Conservation (phyloP, 768 basidiomycete genomes). For the Mycena metata region DNA sequence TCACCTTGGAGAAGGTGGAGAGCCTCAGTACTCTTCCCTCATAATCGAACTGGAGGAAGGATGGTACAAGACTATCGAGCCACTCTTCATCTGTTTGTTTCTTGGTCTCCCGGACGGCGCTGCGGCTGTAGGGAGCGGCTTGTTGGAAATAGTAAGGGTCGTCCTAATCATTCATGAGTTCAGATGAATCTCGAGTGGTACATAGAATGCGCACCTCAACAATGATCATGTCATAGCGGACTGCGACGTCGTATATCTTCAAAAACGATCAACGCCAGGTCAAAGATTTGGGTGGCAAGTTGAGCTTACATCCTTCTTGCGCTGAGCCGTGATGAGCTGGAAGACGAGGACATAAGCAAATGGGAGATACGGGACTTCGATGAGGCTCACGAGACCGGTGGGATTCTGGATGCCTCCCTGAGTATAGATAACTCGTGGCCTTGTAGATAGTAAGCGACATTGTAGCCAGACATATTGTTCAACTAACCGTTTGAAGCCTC, state of each 20-base stretch:
- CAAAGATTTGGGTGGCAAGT: constrained; percentile 55
- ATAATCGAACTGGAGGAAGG: constrained; percentile 59
- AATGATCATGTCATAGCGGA: constrained; percentile 64
- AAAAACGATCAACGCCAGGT: constrained; percentile 57
- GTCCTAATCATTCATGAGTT: constrained; percentile 73
- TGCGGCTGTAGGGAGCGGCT: constrained; percentile 40
- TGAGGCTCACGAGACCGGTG: constrained; percentile 59
- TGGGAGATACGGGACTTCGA: background rate
- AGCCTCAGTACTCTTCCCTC: constrained; percentile 77
- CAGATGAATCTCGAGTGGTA: background rate
- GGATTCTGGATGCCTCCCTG: constrained; percentile 77
- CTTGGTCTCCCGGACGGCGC: constrained; percentile 13
- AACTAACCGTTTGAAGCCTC: constrained; percentile 58
- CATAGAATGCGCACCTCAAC: constrained; percentile 2
- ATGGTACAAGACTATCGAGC: constrained; percentile 37
- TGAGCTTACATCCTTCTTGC: constrained; percentile 25
- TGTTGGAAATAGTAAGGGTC: constrained; percentile 77
- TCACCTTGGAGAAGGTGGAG: constrained; percentile 71
- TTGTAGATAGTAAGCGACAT: constrained; percentile 33
- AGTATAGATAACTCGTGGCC: constrained; percentile 68
- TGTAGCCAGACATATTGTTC: background rate
- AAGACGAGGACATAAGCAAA: background rate
- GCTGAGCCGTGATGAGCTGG: constrained; percentile 33
- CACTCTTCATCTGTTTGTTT: constrained; percentile 36
- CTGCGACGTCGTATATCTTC: constrained; percentile 70